Evolutionary conservation across 2,329 filamentous ascomycete species (phyloP).

Genomic region (Aspergillus proliferans): DNA sequence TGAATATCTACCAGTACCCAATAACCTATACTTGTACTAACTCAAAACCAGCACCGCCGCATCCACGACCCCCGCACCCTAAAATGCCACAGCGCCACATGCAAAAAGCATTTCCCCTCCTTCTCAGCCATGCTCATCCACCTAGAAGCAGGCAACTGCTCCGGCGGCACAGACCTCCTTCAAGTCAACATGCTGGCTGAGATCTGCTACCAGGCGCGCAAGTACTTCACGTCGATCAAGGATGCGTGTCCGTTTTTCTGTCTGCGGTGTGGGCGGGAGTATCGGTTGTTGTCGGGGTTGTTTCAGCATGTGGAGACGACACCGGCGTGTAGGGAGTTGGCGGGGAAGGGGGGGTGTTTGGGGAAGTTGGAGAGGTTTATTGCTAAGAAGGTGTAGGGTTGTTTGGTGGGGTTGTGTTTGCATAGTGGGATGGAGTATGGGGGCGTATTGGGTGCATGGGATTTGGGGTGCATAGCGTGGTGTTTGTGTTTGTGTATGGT

Average conservation of each 20-base stretch:
- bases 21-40: no score
- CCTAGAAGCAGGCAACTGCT: slow-evolving; percentile 19
- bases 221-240: background rate
- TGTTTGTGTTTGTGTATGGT: no score
- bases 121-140: slow-evolving; percentile 21
- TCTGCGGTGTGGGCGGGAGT: slow-evolving; percentile 8
- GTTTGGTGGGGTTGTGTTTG: background rate
- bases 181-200: background rate
- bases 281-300: slow-evolving; percentile 12
- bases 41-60: slow-evolving; percentile 11
- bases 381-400: background rate
- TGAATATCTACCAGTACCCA: background rate
- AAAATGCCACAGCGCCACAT: slow-evolving; percentile 14
- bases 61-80: slow-evolving; percentile 8
- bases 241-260: slow-evolving; percentile 10
- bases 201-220: background rate
- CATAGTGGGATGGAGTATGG: background rate
- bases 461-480: no score
- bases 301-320: slow-evolving; percentile 17
- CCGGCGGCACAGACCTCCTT: background rate
- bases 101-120: slow-evolving; percentile 10
- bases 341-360: background rate
- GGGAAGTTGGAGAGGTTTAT: background rate
- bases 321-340: background rate
- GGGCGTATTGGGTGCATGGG: background rate